A percentile compares a stretch with the other conserved stretches of the same genome.
Conservation (phyloP, 2,329 filamentous ascomycete genomes). For the Exophiala mesophila region DNA sequence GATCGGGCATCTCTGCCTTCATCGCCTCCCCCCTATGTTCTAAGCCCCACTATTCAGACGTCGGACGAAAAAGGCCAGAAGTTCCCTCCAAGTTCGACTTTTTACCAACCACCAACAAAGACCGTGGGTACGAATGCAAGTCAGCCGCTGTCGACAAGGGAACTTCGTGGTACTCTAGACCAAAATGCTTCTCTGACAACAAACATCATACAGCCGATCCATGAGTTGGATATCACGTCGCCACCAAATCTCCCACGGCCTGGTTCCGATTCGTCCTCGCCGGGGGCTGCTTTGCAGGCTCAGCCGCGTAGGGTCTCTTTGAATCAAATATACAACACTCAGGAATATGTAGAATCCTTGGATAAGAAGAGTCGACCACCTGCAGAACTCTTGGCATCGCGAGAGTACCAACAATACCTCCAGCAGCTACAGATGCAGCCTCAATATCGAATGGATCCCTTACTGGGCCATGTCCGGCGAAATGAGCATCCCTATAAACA, state of each 20-base stretch:
- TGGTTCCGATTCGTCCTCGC: no score
- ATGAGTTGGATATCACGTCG: neutral
- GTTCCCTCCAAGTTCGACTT: conserved; percentile 13
- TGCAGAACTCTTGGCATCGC: neutral
- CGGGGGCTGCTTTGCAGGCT: no score
- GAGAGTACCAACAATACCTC: conserved; percentile 5
- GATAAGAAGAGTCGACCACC: conserved; percentile 9
- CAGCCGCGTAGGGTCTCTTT: no score
- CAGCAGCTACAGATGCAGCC: conserved; percentile 3
- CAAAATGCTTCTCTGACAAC: neutral
- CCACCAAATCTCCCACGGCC: neutral
- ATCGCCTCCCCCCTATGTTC: conserved; percentile 1
- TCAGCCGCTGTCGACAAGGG: neutral
- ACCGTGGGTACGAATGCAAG: neutral
- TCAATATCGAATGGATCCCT: neutral
- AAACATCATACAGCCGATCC: neutral
- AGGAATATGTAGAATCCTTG: conserved; percentile 14
- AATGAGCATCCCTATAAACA: neutral
- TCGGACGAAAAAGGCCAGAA: conserved; percentile 17
- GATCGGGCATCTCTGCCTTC: neutral
- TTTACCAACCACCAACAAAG: conserved; percentile 11
- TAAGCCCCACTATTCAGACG: neutral
- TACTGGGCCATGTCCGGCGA: neutral
- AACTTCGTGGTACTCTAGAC: neutral
- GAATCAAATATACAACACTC: conserved; percentile 18